Base-by-base conservation (phyloP, 805 yeast species). In the Jamesozyma jinghongensis region DNA sequence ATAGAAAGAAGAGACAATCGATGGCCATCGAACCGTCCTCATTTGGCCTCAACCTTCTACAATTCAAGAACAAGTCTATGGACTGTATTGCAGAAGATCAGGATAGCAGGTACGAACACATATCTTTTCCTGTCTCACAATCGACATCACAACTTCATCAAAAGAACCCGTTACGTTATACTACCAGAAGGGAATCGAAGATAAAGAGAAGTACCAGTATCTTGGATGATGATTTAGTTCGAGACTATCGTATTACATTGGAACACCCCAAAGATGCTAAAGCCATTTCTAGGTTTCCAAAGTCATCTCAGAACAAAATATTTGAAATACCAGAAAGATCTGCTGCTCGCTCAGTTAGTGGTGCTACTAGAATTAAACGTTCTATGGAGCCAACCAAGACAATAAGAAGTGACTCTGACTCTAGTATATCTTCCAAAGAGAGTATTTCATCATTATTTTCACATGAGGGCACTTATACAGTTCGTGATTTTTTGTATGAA, bases 241-340 rank as follows among this genome's bases (percentile, higher is more conserved):
- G 54, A 25, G 62, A 57, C 28, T 56, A 56, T 43, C 52, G 51
- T 37, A 30, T 53, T 16, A 60, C 59, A n/a, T 32, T 57, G 13
- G 46, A 43, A 31, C 29, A 29, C 10, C n/a, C 34, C 2, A n/a
- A n/a, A n/a, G n/a, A n/a, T n/a, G n/a, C n/a, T n/a, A n/a, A n/a
- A n/a, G n/a, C n/a, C n/a, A n/a, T n/a, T n/a, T n/a, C n/a, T n/a
- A n/a, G n/a, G 10, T 22, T 22, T 22, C 6, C 26, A 22, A 22
- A n/a, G n/a, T n/a, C n/a, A n/a, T n/a, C n/a, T n/a, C 26, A 22
- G 10, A 10, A 22, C 10, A 22, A 22, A 10, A 22, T 22, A 22
- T 10, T 22, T 22, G 26, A 22, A 22, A 22, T 22, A 22, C 26
- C 26, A 22, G 10, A 22, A 22, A 22, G 26, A 22, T 22, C 26